Evolutionary conservation across 2,329 filamentous ascomycete genomes (phyloP).

Genomic region (Colletotrichum euphorbiae): DNA sequence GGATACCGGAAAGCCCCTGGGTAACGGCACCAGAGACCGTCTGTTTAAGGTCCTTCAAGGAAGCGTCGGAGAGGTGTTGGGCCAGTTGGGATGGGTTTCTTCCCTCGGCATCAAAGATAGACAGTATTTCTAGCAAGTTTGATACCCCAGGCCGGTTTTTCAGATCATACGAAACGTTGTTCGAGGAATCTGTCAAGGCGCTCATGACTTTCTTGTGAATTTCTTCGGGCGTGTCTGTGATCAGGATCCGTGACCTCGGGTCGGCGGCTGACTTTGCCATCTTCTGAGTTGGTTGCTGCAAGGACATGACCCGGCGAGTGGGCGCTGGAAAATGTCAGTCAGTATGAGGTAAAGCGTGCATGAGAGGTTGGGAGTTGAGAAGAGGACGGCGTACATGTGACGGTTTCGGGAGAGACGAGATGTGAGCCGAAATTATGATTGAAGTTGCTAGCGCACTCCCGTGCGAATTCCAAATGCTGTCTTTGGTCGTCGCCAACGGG

Average conservation of each 20-base stretch:
- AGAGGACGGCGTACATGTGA: conserved; percentile 69
- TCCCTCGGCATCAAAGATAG: conserved; percentile 68
- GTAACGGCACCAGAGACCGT: conserved; percentile 70
- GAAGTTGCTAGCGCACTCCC: conserved; percentile 88
- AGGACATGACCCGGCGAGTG: conserved; percentile 88
- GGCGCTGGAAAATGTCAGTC: conserved; percentile 64
- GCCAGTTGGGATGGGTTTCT: conserved; percentile 57
- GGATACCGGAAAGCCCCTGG: conserved; percentile 63
- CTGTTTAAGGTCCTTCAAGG: conserved; percentile 57
- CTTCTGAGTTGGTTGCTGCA: conserved; percentile 80
- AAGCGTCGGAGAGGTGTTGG: conserved; percentile 50
- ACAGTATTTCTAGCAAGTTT: conserved; percentile 86
- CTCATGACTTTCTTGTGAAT: conserved; percentile 77
- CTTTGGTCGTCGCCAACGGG: conserved; percentile 96
- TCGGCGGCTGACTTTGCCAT: conserved; percentile 93
- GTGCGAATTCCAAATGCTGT: conserved; percentile 93
- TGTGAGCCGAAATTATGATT: conserved; percentile 78
- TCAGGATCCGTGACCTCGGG: conserved; percentile 80
- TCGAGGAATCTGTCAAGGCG: conserved; percentile 80
- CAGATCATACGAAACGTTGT: conserved; percentile 79
- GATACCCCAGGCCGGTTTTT: conserved; percentile 80
- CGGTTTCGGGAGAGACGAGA: conserved; percentile 74
- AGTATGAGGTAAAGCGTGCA: too few relatives aligned
- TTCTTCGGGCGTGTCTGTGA: conserved; percentile 75
- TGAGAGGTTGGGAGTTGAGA: too few relatives aligned